Evolutionary conservation across 495 filamentous ascomycete species (phyloP).

Genomic region (Xylaria cubensis): DNA sequence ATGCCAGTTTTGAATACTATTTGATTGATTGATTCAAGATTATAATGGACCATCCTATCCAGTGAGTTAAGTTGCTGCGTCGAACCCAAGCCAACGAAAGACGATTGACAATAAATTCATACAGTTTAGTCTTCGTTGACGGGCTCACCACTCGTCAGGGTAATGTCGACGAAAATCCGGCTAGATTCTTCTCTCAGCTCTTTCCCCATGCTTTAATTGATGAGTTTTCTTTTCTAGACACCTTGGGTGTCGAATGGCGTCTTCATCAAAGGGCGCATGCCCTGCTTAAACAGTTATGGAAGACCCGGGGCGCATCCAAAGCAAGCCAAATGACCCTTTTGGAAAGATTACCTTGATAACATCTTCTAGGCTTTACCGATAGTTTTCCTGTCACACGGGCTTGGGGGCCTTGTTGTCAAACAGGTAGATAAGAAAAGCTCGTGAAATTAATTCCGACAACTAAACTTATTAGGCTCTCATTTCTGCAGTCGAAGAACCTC

Average conservation of each 20-base stretch:
- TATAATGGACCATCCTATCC: not conserved
- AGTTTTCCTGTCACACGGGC: not conserved
- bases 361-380: not conserved
- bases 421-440: not conserved
- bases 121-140: not conserved
- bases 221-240: not conserved
- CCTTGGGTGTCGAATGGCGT: not conserved
- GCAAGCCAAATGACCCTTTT: constrained; percentile 1
- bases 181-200: not conserved
- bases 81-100: not conserved
- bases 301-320: not conserved
- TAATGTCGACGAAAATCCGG: not conserved
- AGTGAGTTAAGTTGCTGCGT: not conserved
- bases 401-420: constrained; percentile 1
- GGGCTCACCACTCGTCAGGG: not conserved
- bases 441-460: not conserved
- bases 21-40: not conserved
- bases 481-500: not conserved
- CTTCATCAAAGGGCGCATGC: not conserved
- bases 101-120: not conserved
- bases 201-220: constrained; percentile 3
- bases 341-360: constrained; percentile 4
- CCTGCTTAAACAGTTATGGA: not conserved
- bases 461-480: not conserved
- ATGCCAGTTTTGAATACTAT: not conserved